Conservation (phyloP, 768 basidiomycete genomes). For the Russula abietina region DNA sequence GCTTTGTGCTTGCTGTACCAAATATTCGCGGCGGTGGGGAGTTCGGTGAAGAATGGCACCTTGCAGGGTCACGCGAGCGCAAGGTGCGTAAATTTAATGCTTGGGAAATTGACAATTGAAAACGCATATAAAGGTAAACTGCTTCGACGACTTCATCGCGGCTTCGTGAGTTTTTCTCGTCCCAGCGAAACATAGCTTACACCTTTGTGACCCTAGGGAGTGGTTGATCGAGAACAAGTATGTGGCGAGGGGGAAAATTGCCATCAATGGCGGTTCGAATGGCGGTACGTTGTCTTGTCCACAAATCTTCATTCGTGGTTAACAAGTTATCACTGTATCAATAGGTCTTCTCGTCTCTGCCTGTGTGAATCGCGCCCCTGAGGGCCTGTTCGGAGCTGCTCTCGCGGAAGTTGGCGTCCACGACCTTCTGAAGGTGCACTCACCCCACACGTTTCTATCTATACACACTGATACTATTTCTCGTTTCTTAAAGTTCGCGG, state of each 20-base stretch:
- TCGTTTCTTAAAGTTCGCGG: conserved; percentile 46
- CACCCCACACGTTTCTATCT: not conserved
- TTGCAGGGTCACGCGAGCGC: conserved; percentile 59
- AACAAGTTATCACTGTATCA: not conserved
- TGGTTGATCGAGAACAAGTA: conserved; percentile 69
- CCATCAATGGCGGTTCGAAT: conserved; percentile 76
- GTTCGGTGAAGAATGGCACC: conserved; percentile 84
- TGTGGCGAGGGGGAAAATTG: conserved; percentile 61
- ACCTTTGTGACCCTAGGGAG: conserved; percentile 38
- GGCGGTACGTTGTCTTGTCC: conserved; percentile 46
- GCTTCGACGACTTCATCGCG: conserved; percentile 78
- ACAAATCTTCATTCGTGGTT: not conserved
- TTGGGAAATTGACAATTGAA: not conserved
- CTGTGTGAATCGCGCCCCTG: conserved; percentile 73
- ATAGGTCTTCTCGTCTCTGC: conserved; percentile 75
- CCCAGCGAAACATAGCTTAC: not conserved
- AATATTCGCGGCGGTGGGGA: conserved; percentile 56
- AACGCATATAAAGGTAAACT: conserved; percentile 45
- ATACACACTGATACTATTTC: not conserved
- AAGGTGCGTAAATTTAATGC: conserved; percentile 43
- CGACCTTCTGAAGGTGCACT: conserved; percentile 65
- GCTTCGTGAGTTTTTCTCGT: conserved; percentile 50
- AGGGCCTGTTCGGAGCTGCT: conserved; percentile 69
- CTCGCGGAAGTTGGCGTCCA: conserved; percentile 79
- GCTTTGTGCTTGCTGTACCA: conserved; percentile 55